Evolutionary conservation across 2,329 filamentous ascomycete species (phyloP).

Genomic region (Albophoma yamanashiensis): DNA sequence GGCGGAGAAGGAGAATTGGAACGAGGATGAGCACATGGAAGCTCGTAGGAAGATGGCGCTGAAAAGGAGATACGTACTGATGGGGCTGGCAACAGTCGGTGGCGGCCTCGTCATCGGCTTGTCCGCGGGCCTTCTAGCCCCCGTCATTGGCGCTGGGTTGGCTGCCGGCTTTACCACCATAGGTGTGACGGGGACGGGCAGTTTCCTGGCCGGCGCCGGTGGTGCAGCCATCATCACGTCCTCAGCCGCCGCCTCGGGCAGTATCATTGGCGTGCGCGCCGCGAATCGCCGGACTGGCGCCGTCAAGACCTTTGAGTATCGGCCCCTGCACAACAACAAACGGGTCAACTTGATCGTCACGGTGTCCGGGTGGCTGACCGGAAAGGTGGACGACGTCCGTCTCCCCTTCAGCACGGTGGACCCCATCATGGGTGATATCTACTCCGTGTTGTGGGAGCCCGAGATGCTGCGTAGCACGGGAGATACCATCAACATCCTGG

Average conservation of each 20-base stretch:
- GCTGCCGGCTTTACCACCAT: constrained; percentile 94
- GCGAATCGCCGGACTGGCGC: constrained; percentile 81
- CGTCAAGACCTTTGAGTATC: constrained; percentile 94
- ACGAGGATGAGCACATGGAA: constrained; percentile 91
- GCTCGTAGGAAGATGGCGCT: constrained; percentile 68
- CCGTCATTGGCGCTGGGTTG: constrained; percentile 86
- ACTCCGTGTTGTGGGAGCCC: constrained; percentile 94
- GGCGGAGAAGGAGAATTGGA: constrained; percentile 93
- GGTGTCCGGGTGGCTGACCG: constrained; percentile 95
- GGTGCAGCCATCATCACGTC: constrained; percentile 93
- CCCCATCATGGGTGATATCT: constrained; percentile 95
- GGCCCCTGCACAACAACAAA: constrained; percentile 96
- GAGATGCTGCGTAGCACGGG: constrained; percentile 98
- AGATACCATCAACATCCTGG: constrained; percentile 95
- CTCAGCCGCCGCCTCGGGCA: constrained; percentile 73
- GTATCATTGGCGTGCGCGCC: constrained; percentile 75
- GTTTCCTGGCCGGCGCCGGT: constrained; percentile 83
- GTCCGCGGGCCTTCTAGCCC: constrained; percentile 82
- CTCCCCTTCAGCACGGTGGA: constrained; percentile 94
- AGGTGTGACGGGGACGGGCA: constrained; percentile 77
- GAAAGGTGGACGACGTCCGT: constrained; percentile 92
- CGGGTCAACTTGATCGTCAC: constrained; percentile 92
- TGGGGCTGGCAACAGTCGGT: constrained; percentile 93
- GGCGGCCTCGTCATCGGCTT: constrained; percentile 91
- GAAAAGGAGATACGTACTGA: constrained; percentile 80